These are phyloP conservation scores for Podaxis carcinomalis DNA, from an alignment of 768 basidiomycete species.

Conservation along the genomic window DNA sequence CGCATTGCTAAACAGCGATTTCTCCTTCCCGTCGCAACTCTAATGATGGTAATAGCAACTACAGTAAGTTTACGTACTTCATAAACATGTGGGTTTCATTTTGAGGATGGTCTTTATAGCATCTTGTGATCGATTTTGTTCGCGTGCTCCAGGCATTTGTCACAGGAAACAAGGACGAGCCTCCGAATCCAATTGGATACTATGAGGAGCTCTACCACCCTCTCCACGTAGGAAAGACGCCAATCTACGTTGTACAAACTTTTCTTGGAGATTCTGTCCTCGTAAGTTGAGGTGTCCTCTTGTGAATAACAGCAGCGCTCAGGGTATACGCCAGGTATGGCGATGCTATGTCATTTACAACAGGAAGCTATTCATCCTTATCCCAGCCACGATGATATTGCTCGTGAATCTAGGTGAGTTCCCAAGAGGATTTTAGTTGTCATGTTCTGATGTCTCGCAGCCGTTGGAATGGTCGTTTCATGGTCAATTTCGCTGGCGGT, in stretches of 20 bases:
- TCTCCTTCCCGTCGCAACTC: not conserved
- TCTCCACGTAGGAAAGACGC: slow-evolving; percentile 1
- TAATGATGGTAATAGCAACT: not conserved
- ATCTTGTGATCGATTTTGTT: not conserved
- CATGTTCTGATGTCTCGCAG: not conserved
- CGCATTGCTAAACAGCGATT: not conserved
- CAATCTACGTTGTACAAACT: not conserved
- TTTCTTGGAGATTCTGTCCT: slow-evolving; percentile 6
- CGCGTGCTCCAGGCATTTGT: slow-evolving; percentile 1
- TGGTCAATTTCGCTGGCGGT: not conserved
- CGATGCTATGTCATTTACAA: slow-evolving; percentile 4
- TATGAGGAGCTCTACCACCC: not conserved
- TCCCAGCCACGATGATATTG: not conserved
- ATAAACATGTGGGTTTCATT: not conserved
- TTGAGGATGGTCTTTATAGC: not conserved
- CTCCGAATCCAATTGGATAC: not conserved
- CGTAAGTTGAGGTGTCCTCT: not conserved
- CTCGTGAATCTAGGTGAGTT: not conserved
- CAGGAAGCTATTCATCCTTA: not conserved
- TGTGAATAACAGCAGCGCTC: not conserved
- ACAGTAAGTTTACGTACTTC: not conserved
- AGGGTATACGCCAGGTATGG: not conserved
- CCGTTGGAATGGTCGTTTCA: not conserved
- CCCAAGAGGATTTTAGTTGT: not conserved
- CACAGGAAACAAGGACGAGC: not conserved